Base-by-base conservation (phyloP, 208 protist species). In the Crithidia thermophila region DNA sequence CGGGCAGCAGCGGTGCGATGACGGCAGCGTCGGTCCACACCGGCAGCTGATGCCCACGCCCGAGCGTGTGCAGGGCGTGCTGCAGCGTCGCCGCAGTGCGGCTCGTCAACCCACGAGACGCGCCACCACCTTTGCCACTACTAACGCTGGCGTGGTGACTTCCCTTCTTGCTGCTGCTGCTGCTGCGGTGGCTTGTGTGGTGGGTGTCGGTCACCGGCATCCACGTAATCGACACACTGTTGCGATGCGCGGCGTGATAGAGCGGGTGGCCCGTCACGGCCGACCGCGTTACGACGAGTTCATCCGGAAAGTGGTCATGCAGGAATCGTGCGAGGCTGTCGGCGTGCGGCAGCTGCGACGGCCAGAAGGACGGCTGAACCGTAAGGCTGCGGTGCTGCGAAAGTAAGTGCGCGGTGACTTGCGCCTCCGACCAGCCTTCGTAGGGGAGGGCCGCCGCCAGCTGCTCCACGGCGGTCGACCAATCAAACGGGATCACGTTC, bases 351-450 rank as follows among this genome's bases (percentile, higher is more conserved):
- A 52, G 66, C 18, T n/a, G n/a, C 23, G 52, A 42, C 42, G 42
- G 33, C 66, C 52, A 81, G 55, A 37, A 8, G 13, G 30, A 43
- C 18, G 40, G 7, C 16, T 55, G 45, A n/a, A 20, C 14, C 36
- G 47, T 52, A 21, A 89, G 58, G 21, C 62, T 39, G 8, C 75
- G 37, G 42, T 67, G 72, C 23, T 53, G 39, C 11, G 57, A 20
- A 10, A 40, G 46, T 37, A 95, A 58, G 31, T 27, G 34, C 10
- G 61, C 16, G 30, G 82, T 27, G 14, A 93, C 57, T 25, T 74
- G 72, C 6, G 20, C 31, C 72, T 95, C 87, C 23, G 76, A 77
- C 42, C 84, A 80, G 8, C 90, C 90, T 52, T 95, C 90, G 34
- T 64, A 67, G 2, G 90, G 90, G 16, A 95, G 59, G 6, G 5